Base-by-base conservation (phyloP, 2,329 filamentous ascomycete genomes). In the Calonectria ilicicola region DNA sequence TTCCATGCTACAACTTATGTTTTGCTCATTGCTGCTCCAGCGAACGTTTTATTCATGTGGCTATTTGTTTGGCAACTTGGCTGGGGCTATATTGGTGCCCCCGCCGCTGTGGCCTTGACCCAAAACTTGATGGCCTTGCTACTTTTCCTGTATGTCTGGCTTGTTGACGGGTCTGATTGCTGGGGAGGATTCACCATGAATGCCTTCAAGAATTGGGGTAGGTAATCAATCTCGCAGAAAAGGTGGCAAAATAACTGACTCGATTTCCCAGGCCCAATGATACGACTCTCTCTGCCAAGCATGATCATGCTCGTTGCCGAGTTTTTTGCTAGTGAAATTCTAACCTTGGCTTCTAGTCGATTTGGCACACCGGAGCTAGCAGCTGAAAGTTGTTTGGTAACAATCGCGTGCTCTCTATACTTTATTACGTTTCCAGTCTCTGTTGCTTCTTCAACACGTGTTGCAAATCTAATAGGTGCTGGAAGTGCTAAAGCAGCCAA, bases 241-340 rank as follows among this genome's bases (percentile, higher is more conserved):
- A 44, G 44, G 27, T 15, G 6, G 14, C 29, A 44, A 19, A 12
- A 29, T 29, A 7, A 21, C 40, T 62, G 17, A 62, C 15, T n/a
- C 6, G 14, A 3, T 17, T 19, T 27, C 26, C 19, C 8, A 62
- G 58, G 58, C 21, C 58, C 58, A 7, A 97, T 98, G 96, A 91
- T 98, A 78, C 91, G 92, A 58, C 92, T 98, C 35, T 95, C 96
- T 0, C 86, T 98, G 12, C 96, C 96, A 0, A 96, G 96, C 2
- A 92, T 98, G 82, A 86, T 98, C 75, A 98, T 98, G 96, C 93
- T 98, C 1, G 92, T 97, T 82, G 95, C 96, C 7, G 96, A 98
- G 82, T 97, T 94, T 85, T 89, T 98, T 10, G 95, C 96, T 9
- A 98, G 98, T 82, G 96, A 98, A 83, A 91, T 98, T 60, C 87